Base-by-base conservation (phyloP, 352 stramenopile genomes). In the Pythium aristosporum region DNA sequence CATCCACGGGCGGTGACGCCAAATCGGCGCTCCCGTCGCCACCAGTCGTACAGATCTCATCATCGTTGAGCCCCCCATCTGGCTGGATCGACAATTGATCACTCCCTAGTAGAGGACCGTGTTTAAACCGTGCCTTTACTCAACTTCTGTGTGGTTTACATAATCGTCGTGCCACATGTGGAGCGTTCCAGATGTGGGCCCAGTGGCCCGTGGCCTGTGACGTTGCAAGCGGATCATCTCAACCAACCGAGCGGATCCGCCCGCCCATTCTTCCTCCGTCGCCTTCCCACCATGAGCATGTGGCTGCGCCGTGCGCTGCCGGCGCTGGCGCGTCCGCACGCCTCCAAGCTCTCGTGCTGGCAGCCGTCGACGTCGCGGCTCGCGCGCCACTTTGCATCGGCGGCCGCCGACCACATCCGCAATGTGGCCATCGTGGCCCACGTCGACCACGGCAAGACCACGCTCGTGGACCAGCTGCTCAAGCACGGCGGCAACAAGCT, bases 361-460 rank as follows among this genome's bases (percentile, higher is more conserved):
- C 65, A 72, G 39, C 23, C 54, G 1, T 48, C 59, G 8, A 42
- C 53, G 3, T 25, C 55, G 36, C 47, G 54, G 10, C 49, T 65
- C n/a, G 51, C 74, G 46, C 77, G 76, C 52, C 65, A 75, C 30
- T 87, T 91, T 63, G 73, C 82, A 9, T 71, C 62, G 15, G 58
- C 62, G 15, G 58, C 72, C 7, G 64, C 77, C 9, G 65, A 82
- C 57, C 77, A 80, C 53, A 95, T 96, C 65, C 80, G 88, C 67
- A 97, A 97, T 59, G 84, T 97, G 23, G 89, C 89, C 57, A 96
- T 97, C 59, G 88, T 97, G 49, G 92, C 92, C 12, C 92, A 99
- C 77, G 97, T 99, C 62, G 97, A 99, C 74, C 97, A 99, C 83
- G 97, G 97, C 63, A 99, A 99, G 82, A 99, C 96, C 8, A 99